Evolutionary conservation across 208 protist species (phyloP).

Genomic region (Phytomonas sp.): DNA sequence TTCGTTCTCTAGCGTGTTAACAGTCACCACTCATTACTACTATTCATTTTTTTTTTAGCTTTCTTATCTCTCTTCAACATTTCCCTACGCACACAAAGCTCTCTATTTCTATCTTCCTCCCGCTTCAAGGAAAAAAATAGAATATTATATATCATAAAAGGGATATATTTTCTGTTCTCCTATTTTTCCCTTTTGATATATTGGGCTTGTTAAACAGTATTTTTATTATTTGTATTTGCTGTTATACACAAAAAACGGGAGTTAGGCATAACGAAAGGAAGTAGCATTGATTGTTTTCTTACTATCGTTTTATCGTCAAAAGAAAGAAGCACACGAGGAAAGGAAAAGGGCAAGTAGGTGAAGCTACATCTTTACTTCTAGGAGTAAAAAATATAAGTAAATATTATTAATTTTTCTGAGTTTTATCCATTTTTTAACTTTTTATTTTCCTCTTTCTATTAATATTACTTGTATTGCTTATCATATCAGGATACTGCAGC

Average conservation of each 20-base stretch:
- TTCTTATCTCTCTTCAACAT: conserved; percentile 8
- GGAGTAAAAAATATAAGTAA: background rate
- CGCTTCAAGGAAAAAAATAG: background rate
- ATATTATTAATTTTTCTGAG: background rate
- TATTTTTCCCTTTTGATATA: background rate
- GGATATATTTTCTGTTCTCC: background rate
- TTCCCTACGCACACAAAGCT: background rate
- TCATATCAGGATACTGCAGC: background rate
- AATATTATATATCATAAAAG: background rate
- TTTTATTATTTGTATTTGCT: background rate
- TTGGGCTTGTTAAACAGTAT: background rate
- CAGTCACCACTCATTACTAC: background rate
- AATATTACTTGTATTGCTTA: background rate
- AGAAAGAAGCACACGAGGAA: background rate
- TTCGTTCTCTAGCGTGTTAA: background rate
- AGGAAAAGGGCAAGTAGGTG: background rate
- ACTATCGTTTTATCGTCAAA: background rate
- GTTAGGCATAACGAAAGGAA: background rate
- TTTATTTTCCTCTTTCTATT: background rate
- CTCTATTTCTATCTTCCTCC: background rate
- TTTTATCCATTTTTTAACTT: background rate
- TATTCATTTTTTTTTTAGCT: conserved; percentile 3
- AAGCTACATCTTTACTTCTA: background rate
- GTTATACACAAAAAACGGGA: background rate
- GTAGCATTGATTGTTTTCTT: background rate